Evolutionary conservation across 441 rosid genomes (phyloP).

Genomic region (Hura crepitans): DNA sequence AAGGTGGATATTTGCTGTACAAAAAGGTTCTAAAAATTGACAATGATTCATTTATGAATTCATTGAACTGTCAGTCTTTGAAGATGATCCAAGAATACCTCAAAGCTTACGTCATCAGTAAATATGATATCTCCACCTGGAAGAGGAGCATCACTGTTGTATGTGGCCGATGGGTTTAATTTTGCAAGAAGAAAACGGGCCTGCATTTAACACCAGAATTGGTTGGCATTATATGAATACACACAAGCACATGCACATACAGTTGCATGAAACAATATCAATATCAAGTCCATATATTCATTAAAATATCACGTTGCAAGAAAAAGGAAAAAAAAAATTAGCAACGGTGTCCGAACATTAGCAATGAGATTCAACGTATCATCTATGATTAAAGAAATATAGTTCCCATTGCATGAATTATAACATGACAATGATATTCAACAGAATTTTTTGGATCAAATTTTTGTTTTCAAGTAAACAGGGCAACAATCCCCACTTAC

Average conservation of each 20-base stretch:
- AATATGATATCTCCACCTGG: conserved; percentile 59
- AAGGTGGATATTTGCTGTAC: conserved; percentile 25
- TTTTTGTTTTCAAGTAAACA: background rate
- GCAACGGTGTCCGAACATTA: no score
- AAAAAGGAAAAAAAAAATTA: no score
- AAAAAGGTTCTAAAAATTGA: conserved; percentile 37
- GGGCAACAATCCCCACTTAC: background rate
- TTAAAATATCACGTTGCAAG: no score
- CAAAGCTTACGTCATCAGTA: conserved; percentile 84
- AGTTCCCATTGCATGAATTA: no score
- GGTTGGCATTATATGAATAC: background rate
- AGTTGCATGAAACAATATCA: background rate
- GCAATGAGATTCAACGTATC: background rate
- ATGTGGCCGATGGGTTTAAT: conserved; percentile 76
- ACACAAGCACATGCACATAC: background rate
- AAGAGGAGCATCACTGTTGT: conserved; percentile 38
- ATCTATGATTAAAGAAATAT: background rate
- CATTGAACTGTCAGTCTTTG: conserved; percentile 68
- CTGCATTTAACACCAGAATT: conserved; percentile 32
- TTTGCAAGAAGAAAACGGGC: conserved; percentile 91
- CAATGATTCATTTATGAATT: conserved; percentile 3
- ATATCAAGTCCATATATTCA: background rate
- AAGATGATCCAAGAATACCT: conserved; percentile 87
- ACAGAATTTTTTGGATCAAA: background rate
- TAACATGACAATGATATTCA: no score